Conservation (phyloP, 1,284 basidiomycete genomes). For the Boletus smithii region DNA sequence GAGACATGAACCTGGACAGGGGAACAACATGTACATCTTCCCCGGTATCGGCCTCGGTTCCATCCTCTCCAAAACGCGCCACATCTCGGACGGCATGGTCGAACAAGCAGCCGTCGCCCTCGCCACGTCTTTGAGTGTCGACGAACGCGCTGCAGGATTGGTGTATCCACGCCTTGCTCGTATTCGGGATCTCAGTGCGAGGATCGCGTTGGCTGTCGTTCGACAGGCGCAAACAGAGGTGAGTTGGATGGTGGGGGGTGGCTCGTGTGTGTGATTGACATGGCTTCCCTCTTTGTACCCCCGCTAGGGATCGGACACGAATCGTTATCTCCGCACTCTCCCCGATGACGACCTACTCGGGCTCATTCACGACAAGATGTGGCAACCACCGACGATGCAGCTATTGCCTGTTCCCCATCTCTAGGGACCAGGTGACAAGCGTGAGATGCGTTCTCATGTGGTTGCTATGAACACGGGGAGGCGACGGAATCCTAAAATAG, state of each 20-base stretch:
- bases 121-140: conserved; percentile 56
- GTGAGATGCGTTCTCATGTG: conserved; percentile 3
- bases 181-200: conserved; percentile 67
- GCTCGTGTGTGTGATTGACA: neutral
- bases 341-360: conserved; percentile 47
- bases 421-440: conserved; percentile 6
- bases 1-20: conserved; percentile 71
- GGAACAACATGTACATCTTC: conserved; percentile 76
- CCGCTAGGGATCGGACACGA: conserved; percentile 45
- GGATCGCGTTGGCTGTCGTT: conserved; percentile 61
- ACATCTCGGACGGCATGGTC: conserved; percentile 63
- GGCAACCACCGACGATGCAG: conserved; percentile 41
- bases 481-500: conserved; percentile 3
- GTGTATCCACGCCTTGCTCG: conserved; percentile 63
- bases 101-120: conserved; percentile 60
- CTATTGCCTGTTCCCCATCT: conserved; percentile 15
- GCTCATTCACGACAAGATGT: conserved; percentile 56
- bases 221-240: conserved; percentile 63
- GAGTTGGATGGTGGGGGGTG: conserved; percentile 17
- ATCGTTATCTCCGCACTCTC: conserved; percentile 45
- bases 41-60: conserved; percentile 67
- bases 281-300: neutral
- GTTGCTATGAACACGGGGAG: neutral
- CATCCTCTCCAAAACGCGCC: conserved; percentile 56
- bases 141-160: conserved; percentile 54